Base-by-base conservation (phyloP, 2,329 filamentous ascomycete species). In the Monosporascus sp. region DNA sequence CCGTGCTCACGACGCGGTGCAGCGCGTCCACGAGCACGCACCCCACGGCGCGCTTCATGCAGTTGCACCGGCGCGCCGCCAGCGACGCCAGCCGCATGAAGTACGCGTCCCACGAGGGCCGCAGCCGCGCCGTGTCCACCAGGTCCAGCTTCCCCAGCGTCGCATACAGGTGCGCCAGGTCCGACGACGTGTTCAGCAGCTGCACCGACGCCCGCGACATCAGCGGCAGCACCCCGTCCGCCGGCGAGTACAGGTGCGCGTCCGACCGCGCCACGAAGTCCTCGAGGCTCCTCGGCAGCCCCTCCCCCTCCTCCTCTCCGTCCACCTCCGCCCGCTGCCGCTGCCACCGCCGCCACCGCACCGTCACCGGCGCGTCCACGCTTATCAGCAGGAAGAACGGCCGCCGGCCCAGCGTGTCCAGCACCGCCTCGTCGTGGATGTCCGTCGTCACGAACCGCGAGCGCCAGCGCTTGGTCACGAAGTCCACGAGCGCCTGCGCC, bases 11-110 rank as follows among this genome's bases (percentile, higher is more conserved):
- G 58, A 99, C 94, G 61, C 92, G 84, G 64, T 86, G 86, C 66
- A 91, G 87, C 58, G 87, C 81, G 55, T 78, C 77, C 36, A 97
- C 92, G 9, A 99, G 80, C 7, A 97, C 94, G 73, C 92, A 97
- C 7, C 94, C 94, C 1, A 99, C 94, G 59, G 93, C 85, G 31
- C 94, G 83, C 75, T 97, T 97, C 94, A 99, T 99, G 76, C 94
- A 99, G 72, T 99, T 99, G 67, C 87, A 91, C 59, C 94, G 83
- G 62, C 91, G 88, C 1, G 93, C 90, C 7, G 94, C 94, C 48
- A 99, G 83, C 36, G 89, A 91, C 5, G 94, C 92, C n/a, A 99
- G 79, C 41, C 90, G 85, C 94, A 99, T 99, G 69, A 99, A 99
- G 75, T 99, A 99, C 64, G 89, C 86, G 72, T 99, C 94, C 94